phyloP scores from a whole-genome alignment of 2,329 filamentous ascomycete genomes.

The Alternaria atra region DNA sequence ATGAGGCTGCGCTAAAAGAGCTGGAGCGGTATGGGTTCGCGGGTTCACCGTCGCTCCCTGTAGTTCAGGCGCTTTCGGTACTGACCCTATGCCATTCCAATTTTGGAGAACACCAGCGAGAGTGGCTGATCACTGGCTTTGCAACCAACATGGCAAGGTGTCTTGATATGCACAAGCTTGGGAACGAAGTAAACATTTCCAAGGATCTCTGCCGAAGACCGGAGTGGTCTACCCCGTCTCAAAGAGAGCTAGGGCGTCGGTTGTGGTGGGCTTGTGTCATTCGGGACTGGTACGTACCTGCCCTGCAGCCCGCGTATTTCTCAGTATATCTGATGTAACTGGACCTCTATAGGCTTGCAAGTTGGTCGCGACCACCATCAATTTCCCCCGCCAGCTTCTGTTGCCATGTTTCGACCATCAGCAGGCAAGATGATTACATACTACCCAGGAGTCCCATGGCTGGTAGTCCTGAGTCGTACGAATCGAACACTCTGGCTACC shows the following conservation, averaged over 20 bases:
- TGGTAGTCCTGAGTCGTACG: slow-evolving; percentile 7
- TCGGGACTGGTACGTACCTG: slow-evolving; percentile 15
- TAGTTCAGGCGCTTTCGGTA: slow-evolving; percentile 17
- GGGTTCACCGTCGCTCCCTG: slow-evolving; percentile 7
- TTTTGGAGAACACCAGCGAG: slow-evolving; percentile 21
- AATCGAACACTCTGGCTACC: slow-evolving; percentile 1
- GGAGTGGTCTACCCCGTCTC: slow-evolving; percentile 15
- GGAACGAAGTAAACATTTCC: slow-evolving; percentile 14
- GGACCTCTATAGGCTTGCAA: slow-evolving; percentile 13
- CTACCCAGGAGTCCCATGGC: background rate
- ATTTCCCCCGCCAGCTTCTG: slow-evolving; percentile 22
- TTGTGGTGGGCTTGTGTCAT: slow-evolving; percentile 25
- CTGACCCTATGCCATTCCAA: slow-evolving; percentile 20
- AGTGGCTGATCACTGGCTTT: slow-evolving; percentile 22
- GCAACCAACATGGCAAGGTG: slow-evolving; percentile 19
- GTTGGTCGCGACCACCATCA: slow-evolving; percentile 20
- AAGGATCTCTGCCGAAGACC: slow-evolving; percentile 13
- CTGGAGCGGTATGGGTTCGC: slow-evolving; percentile 10
- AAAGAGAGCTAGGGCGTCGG: slow-evolving; percentile 17
- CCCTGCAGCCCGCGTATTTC: background rate
- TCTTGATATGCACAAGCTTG: slow-evolving; percentile 23
- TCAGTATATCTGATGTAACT: background rate
- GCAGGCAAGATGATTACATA: slow-evolving; percentile 7
- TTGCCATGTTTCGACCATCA: slow-evolving; percentile 16
- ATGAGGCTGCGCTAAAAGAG: slow-evolving; percentile 22